Evolutionary conservation across 1,284 basidiomycete species (phyloP), one percentile per base, ranked within the genome.

Genomic region (Pyrrhoderma noxium): DNA sequence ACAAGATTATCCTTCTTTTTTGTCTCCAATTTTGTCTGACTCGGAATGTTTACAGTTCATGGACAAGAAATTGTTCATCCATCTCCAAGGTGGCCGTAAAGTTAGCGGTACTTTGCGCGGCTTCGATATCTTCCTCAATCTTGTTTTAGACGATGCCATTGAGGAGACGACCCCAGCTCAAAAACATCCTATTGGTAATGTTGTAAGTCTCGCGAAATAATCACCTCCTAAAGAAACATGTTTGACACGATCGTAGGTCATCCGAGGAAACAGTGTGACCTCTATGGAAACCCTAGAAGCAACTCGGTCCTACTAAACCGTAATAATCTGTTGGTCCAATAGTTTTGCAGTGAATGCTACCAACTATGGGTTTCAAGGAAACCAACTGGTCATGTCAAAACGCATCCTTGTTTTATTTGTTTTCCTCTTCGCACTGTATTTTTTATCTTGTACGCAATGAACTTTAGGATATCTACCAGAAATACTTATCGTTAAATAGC

Each of bases 111-210:
- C 85, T n/a, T 72, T 99, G 51, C 85, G 96, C 57, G 96, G 96
- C 36, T 99, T 95, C 70, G 96, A 99, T 75, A 87, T 99, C 61
- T 99, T 99, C 75, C 74, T 99, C 66, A 99, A 99, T 69, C 79
- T 99, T 39, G 95, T 99, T 55, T 82, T 99, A 64, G 95, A 99
- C 66, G 91, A 98, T 62, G 90, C 92, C 13, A 70, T 86, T 61
- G 96, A 99, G 70, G 94, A 98, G 72, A 82, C 86, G 0, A 85
- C 82, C 8, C 85, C 84, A 34, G 91, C 85, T n/a, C 85, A 93
- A 72, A 93, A 91, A 67, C 85, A 85, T 61, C 84, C 85, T 16
- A 87, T 93, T 60, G 93, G 93, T 27, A 92, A 89, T 57, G 85
- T 94, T 49, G 93, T 96, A 67, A 64, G 91, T 77, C 8, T 43